Percentiles rank a stretch among this genome's conserved stretches.
Evolutionary conservation across 768 basidiomycete genomes (phyloP).

Genomic region (Termitomyces sp.): DNA sequence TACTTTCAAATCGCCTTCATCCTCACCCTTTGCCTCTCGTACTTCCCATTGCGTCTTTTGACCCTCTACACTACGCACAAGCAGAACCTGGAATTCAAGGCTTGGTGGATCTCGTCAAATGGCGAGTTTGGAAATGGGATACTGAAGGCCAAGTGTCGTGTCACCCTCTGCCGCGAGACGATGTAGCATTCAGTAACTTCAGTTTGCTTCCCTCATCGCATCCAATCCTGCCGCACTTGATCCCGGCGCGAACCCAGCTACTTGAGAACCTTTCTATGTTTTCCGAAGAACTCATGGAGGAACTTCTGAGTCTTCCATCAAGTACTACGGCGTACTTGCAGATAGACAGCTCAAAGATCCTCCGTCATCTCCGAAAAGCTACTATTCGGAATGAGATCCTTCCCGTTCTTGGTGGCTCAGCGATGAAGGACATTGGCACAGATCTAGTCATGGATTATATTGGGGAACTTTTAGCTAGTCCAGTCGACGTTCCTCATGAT

Average conservation of each 20-base stretch:
- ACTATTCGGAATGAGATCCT: conserved; percentile 62
- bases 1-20: conserved; percentile 72
- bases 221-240: conserved; percentile 62
- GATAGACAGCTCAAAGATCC: conserved; percentile 45
- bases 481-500: conserved; percentile 55
- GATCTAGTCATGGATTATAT: conserved; percentile 77
- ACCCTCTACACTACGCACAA: conserved; percentile 53
- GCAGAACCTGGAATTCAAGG: conserved; percentile 86
- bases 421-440: conserved; percentile 76
- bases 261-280: conserved; percentile 78
- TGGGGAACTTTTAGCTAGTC: conserved; percentile 75
- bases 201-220: conserved; percentile 51
- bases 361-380: conserved; percentile 62
- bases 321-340: conserved; percentile 61
- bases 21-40: conserved; percentile 64
- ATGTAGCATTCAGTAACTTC: conserved; percentile 34
- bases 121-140: conserved; percentile 79
- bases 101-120: conserved; percentile 76
- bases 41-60: conserved; percentile 76
- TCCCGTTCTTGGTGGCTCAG: conserved; percentile 82
- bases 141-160: conserved; percentile 38
- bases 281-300: conserved; percentile 77
- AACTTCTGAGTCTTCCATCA: conserved; percentile 51
- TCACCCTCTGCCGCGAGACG: conserved; percentile 46
- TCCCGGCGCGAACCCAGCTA: conserved; percentile 62